Evolutionary conservation across 192 early-diverging fungal genomes (phyloP).

Genomic region (Backusella circina): DNA sequence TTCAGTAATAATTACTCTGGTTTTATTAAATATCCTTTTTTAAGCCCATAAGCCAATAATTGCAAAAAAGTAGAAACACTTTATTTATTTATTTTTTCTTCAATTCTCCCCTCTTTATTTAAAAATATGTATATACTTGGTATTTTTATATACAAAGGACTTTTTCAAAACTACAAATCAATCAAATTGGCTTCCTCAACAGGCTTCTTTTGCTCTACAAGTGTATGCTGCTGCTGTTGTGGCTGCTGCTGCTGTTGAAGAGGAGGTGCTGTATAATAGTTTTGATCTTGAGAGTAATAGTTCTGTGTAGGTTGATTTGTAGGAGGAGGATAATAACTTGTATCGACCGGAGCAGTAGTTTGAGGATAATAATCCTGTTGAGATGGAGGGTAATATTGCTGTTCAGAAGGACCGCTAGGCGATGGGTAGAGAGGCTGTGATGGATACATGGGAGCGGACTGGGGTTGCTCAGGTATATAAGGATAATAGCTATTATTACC

Average conservation of each 20-base stretch:
- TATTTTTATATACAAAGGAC: background rate
- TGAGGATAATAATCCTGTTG: background rate
- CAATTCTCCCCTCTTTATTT: background rate
- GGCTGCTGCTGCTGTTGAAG: background rate
- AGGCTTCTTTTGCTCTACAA: constrained; percentile 5
- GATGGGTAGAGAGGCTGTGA: background rate
- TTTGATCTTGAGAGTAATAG: background rate
- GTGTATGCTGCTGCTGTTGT: background rate
- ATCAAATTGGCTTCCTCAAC: constrained; percentile 17
- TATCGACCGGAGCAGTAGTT: background rate
- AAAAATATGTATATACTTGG: background rate
- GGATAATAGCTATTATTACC: background rate
- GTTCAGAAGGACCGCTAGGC: background rate
- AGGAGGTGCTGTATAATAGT: background rate
- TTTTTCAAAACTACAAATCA: constrained; percentile 13
- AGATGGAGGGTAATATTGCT: background rate
- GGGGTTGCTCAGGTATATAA: constrained; percentile 4
- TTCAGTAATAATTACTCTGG: no score
- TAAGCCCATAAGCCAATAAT: no score
- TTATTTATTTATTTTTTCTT: no score
- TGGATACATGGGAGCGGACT: background rate
- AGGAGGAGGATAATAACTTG: background rate
- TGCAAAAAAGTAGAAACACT: background rate
- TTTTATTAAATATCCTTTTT: no score
- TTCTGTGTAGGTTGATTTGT: background rate